Base-by-base conservation (phyloP, 2,329 filamentous ascomycete genomes). In the Verticillium klebahnii region DNA sequence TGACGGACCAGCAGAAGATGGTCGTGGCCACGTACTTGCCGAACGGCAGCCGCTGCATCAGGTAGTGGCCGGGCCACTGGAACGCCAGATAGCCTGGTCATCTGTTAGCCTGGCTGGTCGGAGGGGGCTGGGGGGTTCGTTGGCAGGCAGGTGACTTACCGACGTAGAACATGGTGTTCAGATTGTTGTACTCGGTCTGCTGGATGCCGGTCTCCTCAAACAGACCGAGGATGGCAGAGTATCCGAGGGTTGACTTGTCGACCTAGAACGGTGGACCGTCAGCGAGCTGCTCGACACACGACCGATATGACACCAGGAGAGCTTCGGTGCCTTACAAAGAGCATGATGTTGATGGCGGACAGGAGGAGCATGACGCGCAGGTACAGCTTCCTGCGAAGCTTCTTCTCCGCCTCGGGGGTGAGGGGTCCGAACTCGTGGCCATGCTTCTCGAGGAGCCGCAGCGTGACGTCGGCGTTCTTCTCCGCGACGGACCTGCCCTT, bases 101-200 rank as follows among this genome's bases (percentile, higher is more conserved):
- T 1, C 1, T 34, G 63, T 52, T 77, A 78, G 0, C 73, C 74
- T 25, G 6, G 2, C 2, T 2, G 2, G 31, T 59, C 23, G 23
- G 23, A 23, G 23, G 23, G 23, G 23, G 23, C 23, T 23, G 23
- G n/a, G 45, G 5, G 6, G 32, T 17, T n/a, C 3, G 12, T 56
- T 17, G 59, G 29, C 19, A 29, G 23, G 29, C 25, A 4, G 7
- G n/a, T 23, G 29, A 59, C 69, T 19, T 65, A 76, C 76, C 76
- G 50, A 76, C 74, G 40, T 78, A 79, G 62, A 78, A 78, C 34
- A 79, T 71, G 2, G 75, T 77, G 62, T 73, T 75, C 1, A 77
- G 63, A 54, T 78, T 78, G 57, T 78, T 77, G 60, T 77, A 78
- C 59, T 78, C 65, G 0, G 71, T 67, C 17, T 74, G 69, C 4